A percentile compares a stretch with the other conserved stretches of the same genome.
These are phyloP conservation scores for Tephrocybe sp. DNA, from an alignment of 768 basidiomycete species.

Conservation along the genomic window DNA sequence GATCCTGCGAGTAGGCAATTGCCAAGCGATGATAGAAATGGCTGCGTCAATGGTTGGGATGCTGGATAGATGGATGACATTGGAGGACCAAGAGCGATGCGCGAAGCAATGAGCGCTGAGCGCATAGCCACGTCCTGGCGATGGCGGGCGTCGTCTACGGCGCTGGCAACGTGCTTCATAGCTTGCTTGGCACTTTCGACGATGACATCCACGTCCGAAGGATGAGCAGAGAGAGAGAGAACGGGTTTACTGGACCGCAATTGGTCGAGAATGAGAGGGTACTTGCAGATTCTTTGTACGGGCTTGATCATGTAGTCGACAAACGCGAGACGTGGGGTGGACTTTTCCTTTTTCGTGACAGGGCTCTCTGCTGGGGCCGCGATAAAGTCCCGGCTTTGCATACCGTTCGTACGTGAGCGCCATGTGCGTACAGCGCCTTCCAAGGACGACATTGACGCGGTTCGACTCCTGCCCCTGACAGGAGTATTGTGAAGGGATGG, in stretches of 20 bases:
- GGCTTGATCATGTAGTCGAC: constrained; percentile 95
- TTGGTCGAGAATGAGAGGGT: constrained; percentile 84
- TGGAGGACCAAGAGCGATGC: constrained; percentile 46
- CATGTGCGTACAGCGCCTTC: constrained; percentile 41
- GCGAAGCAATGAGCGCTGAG: constrained; percentile 64
- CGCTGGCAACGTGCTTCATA: constrained; percentile 73
- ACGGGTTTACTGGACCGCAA: constrained; percentile 41
- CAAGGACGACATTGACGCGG: constrained; percentile 50
- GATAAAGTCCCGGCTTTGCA: constrained; percentile 29
- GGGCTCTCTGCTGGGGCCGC: constrained; percentile 18
- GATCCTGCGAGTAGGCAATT: constrained; percentile 80
- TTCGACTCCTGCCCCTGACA: constrained; percentile 34
- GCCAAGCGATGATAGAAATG: constrained; percentile 75
- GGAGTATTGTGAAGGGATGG: constrained; percentile 10
- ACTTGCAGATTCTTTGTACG: constrained; percentile 94
- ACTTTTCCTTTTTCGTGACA: constrained; percentile 24
- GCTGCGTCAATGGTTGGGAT: constrained; percentile 40
- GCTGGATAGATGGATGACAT: constrained; percentile 25
- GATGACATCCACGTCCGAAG: constrained; percentile 38
- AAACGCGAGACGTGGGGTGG: constrained; percentile 51
- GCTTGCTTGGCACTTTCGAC: constrained; percentile 58
- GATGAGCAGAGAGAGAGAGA: constrained; percentile 18
- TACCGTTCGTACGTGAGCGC: constrained; percentile 32
- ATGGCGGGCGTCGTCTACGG: constrained; percentile 80
- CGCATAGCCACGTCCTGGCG: constrained; percentile 62